Evolutionary conservation across 306 rosid genomes (phyloP).

Genomic region (Cucumis cinereus): DNA sequence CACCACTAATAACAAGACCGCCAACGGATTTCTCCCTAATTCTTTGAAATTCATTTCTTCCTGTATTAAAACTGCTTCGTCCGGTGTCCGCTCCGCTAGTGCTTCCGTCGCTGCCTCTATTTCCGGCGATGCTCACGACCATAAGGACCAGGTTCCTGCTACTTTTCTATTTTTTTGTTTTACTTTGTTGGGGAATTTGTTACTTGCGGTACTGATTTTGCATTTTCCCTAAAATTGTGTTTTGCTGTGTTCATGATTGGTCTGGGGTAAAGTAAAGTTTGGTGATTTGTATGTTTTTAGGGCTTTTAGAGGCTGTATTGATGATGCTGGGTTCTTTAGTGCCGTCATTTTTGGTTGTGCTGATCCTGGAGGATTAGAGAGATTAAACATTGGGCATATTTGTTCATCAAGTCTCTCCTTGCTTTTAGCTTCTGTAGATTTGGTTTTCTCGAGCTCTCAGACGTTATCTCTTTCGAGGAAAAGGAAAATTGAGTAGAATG

Average conservation of each 20-base stretch:
- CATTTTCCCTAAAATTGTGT: background rate
- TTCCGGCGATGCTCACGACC: slow-evolving; percentile 48
- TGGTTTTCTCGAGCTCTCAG: background rate
- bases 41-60: slow-evolving; percentile 85
- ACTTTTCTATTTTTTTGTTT: background rate
- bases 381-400: background rate
- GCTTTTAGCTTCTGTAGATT: background rate
- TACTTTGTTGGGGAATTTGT: background rate
- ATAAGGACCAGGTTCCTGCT: slow-evolving; percentile 56
- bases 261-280: background rate
- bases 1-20: background rate
- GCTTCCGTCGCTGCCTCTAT: slow-evolving; percentile 81
- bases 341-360: background rate
- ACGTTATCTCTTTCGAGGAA: background rate
- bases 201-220: background rate
- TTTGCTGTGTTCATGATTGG: background rate
- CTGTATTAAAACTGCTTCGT: slow-evolving; percentile 81
- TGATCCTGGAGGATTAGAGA: background rate
- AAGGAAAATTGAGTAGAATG: slow-evolving; percentile 3
- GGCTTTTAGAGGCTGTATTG: background rate
- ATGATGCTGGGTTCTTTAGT: background rate
- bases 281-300: background rate
- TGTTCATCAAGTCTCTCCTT: background rate
- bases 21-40: slow-evolving; percentile 66
- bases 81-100: slow-evolving; percentile 77